Base-by-base conservation (phyloP, 2,329 filamentous ascomycete genomes). In the Lasiodiplodia hormozganensis region DNA sequence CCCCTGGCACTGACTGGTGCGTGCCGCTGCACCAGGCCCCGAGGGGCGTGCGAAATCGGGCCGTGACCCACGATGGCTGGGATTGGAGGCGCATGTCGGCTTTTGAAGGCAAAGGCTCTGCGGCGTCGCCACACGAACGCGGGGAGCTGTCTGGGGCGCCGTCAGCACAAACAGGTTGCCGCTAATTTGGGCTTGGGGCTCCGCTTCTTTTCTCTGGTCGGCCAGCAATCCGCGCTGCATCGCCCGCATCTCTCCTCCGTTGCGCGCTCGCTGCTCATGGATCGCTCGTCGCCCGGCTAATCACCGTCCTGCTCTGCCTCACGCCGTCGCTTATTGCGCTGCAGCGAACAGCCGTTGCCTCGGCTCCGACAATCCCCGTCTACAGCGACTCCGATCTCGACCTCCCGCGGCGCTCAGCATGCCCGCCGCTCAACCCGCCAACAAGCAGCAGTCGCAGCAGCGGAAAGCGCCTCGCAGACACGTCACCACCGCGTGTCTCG, bases 401-500 rank as follows among this genome's bases (percentile, higher is more conserved):
- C 65, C 49, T n/a, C 36, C 23, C 57, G 38, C 38, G 18, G 28
- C 40, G 7, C 36, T 38, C 64, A 25, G 23, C 47, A 68, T 68
- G 66, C 66, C 66, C 43, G 43, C 66, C 56, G 66, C 49, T 18
- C 53, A 34, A 2, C 23, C 43, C 36, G 12, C 64, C 54, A 18
- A 23, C 25, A 57, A 58, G 52, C 47, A 36, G 18, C 62, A 40
- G 49, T 34, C 38, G 49, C 62, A 67, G 53, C 67, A 68, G 60
- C 67, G 60, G 12, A 68, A 65, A 25, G 38, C 67, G 38, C 67
- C 67, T 52, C 38, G 67, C 47, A 23, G 67, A 58, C 67, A 68
- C 47, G 67, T 68, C 36, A 68, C 67, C 40, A 68, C 67, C n/a
- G 67, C 67, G 34, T 68, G 67, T 65, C 67, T 68, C 31, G 58